A percentile compares a stretch with the other conserved stretches of the same genome.
phyloP scores from a whole-genome alignment of 73 alveolate genomes.

The Blepharisma stoltei region DNA sequence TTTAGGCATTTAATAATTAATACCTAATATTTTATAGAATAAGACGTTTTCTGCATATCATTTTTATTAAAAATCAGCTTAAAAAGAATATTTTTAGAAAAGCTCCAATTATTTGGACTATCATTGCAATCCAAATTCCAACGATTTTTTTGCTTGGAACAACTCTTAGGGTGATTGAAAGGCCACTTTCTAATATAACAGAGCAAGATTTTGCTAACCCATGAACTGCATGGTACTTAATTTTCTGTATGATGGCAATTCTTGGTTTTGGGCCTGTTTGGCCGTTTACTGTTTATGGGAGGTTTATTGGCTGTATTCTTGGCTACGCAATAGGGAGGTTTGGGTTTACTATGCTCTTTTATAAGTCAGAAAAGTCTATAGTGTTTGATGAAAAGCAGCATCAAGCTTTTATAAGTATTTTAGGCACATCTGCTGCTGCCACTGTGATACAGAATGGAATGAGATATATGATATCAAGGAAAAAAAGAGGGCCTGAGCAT shows the following conservation, averaged over 20 bases:
- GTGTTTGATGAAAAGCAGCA: slow-evolving; percentile 1
- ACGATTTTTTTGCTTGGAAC: background rate
- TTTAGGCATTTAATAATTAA: too few relatives aligned
- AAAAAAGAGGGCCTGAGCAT: background rate
- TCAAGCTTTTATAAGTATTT: slow-evolving; percentile 2
- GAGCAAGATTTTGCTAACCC: slow-evolving; percentile 7
- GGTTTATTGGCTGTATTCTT: background rate
- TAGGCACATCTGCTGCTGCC: slow-evolving; percentile 4
- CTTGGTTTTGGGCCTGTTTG: background rate
- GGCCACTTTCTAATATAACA: background rate
- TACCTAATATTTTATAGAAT: too few relatives aligned
- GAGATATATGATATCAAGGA: background rate
- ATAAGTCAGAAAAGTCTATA: background rate
- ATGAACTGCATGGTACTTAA: background rate
- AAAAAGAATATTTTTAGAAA: background rate
- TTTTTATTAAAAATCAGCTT: too few relatives aligned
- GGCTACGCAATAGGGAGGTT: slow-evolving; percentile 13
- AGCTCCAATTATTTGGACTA: background rate
- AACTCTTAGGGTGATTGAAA: slow-evolving; percentile 5
- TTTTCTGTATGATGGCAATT: slow-evolving; percentile 1
- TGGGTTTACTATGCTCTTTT: background rate
- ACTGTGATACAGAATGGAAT: background rate
- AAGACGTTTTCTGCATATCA: too few relatives aligned
- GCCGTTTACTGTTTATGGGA: background rate
- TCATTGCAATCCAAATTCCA: slow-evolving; percentile 1